Base-by-base conservation (phyloP, 1,139 yeast species). In the Kodamaea arcana region DNA sequence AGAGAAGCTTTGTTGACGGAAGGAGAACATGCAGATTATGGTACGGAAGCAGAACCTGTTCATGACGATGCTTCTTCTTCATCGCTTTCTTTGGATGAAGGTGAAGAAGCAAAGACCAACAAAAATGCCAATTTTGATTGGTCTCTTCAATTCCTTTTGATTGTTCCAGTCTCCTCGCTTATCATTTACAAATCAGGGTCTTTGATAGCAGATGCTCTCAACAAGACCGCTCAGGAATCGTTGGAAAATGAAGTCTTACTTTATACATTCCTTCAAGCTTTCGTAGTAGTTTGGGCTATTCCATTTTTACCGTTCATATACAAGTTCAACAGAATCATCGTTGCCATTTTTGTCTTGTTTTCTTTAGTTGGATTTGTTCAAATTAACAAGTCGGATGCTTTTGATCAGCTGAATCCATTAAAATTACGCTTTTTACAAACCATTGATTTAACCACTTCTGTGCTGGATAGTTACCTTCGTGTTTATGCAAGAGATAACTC, bases 231-330 rank as follows among this genome's bases (percentile, higher is more conserved):
- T 18, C 87, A 83, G 49, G 95, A 84, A 51, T 74, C 82, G 3
- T 52, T 62, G 7, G 46, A 48, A 2, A 62, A 79, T 3, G 75
- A 78, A 37, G 41, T 52, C 2, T 51, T 69, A 16, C 66, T 84
- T n/a, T 79, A 73, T 55, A 47, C 55, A 12, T 43, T 72, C 11
- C 46, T 80, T 9, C 54, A 58, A 37, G 31, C 41, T 1, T 46
- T 66, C 62, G 43, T 62, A 56, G 32, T 58, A 27, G 46, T 67
- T 1, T 58, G 83, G 48, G 69, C 80, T 0, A 43, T 79, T 2
- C 81, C 92, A 8, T 55, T 81, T 15, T 51, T 84, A 33, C 92
- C 95, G 8, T 86, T 86, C 51, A 64, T 79, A 29, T 83, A 83
- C 60, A 82, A 83, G 48, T 52, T 84, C 33, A 83, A 83, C 53